Base-by-base conservation (phyloP, 257 asterid genomes). In the Plectranthus barbatus region DNA sequence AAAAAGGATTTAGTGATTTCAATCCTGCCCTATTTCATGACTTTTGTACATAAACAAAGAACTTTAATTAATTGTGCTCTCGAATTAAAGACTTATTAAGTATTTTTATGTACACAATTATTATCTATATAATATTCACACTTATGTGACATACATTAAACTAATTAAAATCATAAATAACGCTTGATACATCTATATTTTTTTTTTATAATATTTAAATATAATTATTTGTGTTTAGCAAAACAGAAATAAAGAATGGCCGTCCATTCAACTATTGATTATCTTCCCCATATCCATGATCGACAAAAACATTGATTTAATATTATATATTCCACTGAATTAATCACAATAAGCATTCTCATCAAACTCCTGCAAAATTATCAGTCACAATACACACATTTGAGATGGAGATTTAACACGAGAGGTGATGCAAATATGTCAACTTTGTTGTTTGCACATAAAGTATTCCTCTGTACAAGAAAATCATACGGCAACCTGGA, bases 391-490 rank as follows among this genome's bases (percentile, higher is more conserved):
- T 33, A 6, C 61, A 55, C 7, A 15, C 14, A 23, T 4, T 1
- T 23, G 40, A 60, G 10, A 39, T 40, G 12, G 40, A 4, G 61
- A 55, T 55, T 18, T 23, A 18, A 36, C 44, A 39, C 44, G 1
- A 39, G 18, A 45, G 24, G 13, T 44, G 18, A 10, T 15, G 21
- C 44, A 1, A n/a, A 13, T 4, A 8, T 17, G 40, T 42, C 12
- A 6, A 40, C 42, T 6, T 51, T 2, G 9, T 19, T 13, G 17
- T 26, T 31, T 26, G 42, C 50, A 33, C 46, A 46, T 17, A 3
- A 1, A 46, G 1, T 13, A 48, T 21, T 24, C 36, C 52, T 47
- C 62, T 71, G 51, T 55, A 71, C 66, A 70, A 55, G 41, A 47
- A 36, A 56, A 63, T 46, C 58, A 71, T 47, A 56, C 46, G 8